Evolutionary conservation across 768 basidiomycete species (phyloP), one percentile per base, ranked within the genome.

Genomic region (Termitomyces sp.): DNA sequence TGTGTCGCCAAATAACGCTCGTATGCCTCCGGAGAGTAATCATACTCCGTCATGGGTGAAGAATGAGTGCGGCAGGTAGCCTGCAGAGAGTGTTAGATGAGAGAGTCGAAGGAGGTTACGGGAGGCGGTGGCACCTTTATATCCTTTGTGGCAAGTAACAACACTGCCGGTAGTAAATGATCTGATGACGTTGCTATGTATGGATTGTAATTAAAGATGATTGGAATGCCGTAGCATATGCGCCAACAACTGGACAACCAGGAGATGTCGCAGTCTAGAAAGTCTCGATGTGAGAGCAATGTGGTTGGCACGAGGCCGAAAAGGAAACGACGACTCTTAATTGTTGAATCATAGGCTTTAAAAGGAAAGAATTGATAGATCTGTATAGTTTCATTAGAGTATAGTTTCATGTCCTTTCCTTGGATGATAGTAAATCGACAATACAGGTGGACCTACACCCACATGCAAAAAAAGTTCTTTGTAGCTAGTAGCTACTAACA

Each of bases 11-110:
- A 31, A 58, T 73, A 72, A 5, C 75, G 79, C 51, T 82, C 75
- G 64, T 75, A 75, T 15, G 79, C 81, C 50, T 75, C 81, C 15
- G 82, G 81, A 29, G 81, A 83, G 66, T 74, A 82, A 69, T 83
- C 81, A 73, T 82, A 83, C 66, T 83, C 81, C 2, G 81, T 83
- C 81, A 83, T 83, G 12, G 54, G 43, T 29, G 46, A 23, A 31
- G 40, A 43, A 57, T 42, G 32, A 45, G 49, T 31, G 52, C 20
- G 41, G 32, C 41, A 22, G 35, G n/a, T 13, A 51, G 44, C 42
- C 35, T 39, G 35, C n/a, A 33, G 36, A 50, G 23, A 38, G 36
- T 25, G 39, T 39, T 48, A 23, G 38, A 20, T n/a, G 32, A 31
- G 40, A 38, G 7, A 27, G 10, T 44, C n/a, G 38, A 45, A 55